A percentile compares a stretch with the other conserved stretches of the same genome.
These are phyloP conservation scores for Chrysoporthe deuterocubensis DNA, from an alignment of 2,329 filamentous ascomycete species.

Conservation along the genomic window DNA sequence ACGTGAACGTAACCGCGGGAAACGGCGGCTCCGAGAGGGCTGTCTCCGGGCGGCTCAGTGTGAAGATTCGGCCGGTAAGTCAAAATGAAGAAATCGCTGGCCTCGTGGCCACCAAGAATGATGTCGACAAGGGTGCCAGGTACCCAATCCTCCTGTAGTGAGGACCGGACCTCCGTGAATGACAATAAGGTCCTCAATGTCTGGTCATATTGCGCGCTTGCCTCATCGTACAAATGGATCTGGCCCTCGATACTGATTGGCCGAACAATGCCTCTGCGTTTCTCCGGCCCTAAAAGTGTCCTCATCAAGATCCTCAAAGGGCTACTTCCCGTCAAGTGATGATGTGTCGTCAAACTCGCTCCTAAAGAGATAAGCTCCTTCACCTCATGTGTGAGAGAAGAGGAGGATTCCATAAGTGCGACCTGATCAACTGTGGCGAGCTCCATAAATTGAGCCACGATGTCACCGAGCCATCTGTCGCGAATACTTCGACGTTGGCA, in stretches of 20 bases:
- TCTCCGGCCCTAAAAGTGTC: background rate
- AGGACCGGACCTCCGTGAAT: background rate
- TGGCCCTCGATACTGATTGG: too few species aligned
- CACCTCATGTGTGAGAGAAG: background rate
- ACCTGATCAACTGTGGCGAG: too few species aligned
- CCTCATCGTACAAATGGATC: too few species aligned
- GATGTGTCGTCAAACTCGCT: background rate
- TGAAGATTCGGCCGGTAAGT: background rate
- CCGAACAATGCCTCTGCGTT: background rate
- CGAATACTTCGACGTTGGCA: background rate
- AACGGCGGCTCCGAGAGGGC: background rate
- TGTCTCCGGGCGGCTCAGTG: background rate
- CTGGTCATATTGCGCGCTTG: background rate
- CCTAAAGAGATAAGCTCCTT: background rate
- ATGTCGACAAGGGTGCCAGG: background rate
- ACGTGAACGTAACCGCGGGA: too few species aligned
- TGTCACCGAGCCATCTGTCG: background rate
- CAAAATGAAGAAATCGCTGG: background rate
- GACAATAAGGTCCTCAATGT: background rate
- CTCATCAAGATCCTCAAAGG: background rate
- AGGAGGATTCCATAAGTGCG: too few species aligned
- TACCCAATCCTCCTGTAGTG: conserved; percentile 1
- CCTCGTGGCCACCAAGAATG: too few species aligned
- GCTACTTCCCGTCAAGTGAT: background rate
- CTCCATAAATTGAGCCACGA: background rate